Base-by-base conservation (phyloP, 2,329 filamentous ascomycete genomes). In the Epicoccum sorghinum region DNA sequence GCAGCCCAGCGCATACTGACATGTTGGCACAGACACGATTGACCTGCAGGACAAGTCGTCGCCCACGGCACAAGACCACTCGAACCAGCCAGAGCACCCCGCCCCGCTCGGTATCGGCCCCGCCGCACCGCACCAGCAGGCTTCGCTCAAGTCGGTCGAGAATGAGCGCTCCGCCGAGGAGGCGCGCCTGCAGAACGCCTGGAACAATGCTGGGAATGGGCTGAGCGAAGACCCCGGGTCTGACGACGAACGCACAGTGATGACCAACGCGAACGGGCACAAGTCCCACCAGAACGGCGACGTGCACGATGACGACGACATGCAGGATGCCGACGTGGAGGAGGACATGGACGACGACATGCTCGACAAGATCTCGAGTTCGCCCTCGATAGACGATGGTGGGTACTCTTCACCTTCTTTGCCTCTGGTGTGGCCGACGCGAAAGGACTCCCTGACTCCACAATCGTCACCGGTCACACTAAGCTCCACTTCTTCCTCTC, bases 381-480 rank as follows among this genome's bases (percentile, higher is more conserved):
- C 93, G 68, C 95, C 95, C 72, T 98, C 93, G 67, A 99, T 99
- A 77, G 92, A 96, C 82, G 93, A 98, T 89, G 93, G 93, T 99
- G 87, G 84, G 92, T 95, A 81, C 79, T 77, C 76, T 78, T 68
- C 74, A 63, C 70, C 72, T 71, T 71, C 53, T 64, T 60, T 62
- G 55, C 59, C 68, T 46, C 42, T 53, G 43, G 18, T 30, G 44
- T 80, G 78, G 77, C 77, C 77, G 60, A 58, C 61, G 49, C 75
- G 78, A 60, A 69, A 65, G 55, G 72, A 75, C 62, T 81, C 77
- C 60, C 59, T 78, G 66, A 74, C 74, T 61, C 73, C 71, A 32
- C 46, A 57, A 46, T 68, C 61, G 67, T 70, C 64, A 61, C 74
- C 71, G 36, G 37, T 64, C 55, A 42, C 54, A 25, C 60, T 65